Base-by-base conservation (phyloP, 75 land plant species). In the Larix kaempferi region DNA sequence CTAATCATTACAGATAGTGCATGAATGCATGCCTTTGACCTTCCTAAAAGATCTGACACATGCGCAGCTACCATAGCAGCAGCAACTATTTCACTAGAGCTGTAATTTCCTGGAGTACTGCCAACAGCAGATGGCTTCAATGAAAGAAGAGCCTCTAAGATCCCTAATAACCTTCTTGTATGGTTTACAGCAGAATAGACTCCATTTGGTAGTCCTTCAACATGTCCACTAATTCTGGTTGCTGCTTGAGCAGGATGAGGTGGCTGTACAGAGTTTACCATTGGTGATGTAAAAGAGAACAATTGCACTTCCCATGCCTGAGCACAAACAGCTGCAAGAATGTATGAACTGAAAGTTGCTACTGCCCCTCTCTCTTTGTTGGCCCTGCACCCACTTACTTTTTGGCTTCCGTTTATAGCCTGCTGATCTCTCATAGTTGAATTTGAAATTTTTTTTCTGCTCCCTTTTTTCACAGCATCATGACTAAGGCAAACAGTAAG, bases 41-140 rank as follows among this genome's bases (percentile, higher is more conserved):
- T 76, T 77, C 92, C 83, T 64, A 93, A 89, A 4, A 95, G 87
- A 58, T 92, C 89, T 65, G 95, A 93, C 66, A 93, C 80, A 80
- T 95, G 98, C 65, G 96, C 95, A 56, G 98, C 98, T 74, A 95
- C 98, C 88, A 95, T 87, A 78, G 98, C 98, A 23, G 95, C 90
- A 81, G 93, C 98, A 55, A 93, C 93, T 60, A 95, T 93, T 61
- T 95, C 98, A 86, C 86, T 94, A 64, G 98, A 87, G 80, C 92
- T 93, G 83, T 87, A 89, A 75, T 87, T 80, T 87, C 86, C 85
- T 49, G 93, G 84, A 33, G 29, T 23, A 0, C 86, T 80, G 19
- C 91, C 91, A 83, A 83, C 77, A 74, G 94, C 89, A 76, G 89
- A 92, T 61, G 98, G 91, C 67, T 87, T 88, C 66, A 95, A 65